Evolutionary conservation across 176 grass and related monocot species (phyloP), one percentile per base, ranked within the genome.

Genomic region (Musa acuminata): DNA sequence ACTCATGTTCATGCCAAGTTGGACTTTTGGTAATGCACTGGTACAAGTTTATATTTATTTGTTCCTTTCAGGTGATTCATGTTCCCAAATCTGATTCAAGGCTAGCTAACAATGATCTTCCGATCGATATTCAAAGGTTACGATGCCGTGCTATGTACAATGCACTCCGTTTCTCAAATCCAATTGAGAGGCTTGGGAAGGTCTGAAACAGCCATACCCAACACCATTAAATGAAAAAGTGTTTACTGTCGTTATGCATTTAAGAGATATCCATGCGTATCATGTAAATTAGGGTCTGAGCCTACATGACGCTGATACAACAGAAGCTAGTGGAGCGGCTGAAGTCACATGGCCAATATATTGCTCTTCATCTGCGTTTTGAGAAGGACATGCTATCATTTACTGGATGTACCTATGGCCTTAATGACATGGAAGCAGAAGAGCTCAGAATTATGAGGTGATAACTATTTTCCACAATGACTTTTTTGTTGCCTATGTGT

Each of bases 321-420:
- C 94, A 98, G 88, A 93, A 98, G 94, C 86, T 98, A 78, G 86
- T 98, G 90, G 94, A 83, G 75, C 87, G 68, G 29, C 78, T 98
- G 62, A 84, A 69, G 52, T 89, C 86, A 62, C 90, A 82, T 62
- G 94, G 88, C 59, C 83, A 81, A 73, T 93, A 89, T 82, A 84
- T 98, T 29, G 80, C 94, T 52, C 90, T 93, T 87, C 94, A 98
- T 93, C 84, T 93, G 52, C 87, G 94, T 75, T 98, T 91, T 87
- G 90, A 98, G 63, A 98, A 93, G 73, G 94, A 98, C 82, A 89
- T 98, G 94, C 90, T 98, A 71, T 89, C 94, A 73, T 97, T 97
- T 80, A 97, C 90, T 0, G 94, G 90, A 13, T 98, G 94, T 70
- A 93, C 87, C 55, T 85, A 84, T 62, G 84, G 86, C 73, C 74